Percentiles rank a stretch among this genome's conserved stretches.
phyloP scores from a whole-genome alignment of 1,139 yeast species.

The Geotrichum citri-aurantii region DNA sequence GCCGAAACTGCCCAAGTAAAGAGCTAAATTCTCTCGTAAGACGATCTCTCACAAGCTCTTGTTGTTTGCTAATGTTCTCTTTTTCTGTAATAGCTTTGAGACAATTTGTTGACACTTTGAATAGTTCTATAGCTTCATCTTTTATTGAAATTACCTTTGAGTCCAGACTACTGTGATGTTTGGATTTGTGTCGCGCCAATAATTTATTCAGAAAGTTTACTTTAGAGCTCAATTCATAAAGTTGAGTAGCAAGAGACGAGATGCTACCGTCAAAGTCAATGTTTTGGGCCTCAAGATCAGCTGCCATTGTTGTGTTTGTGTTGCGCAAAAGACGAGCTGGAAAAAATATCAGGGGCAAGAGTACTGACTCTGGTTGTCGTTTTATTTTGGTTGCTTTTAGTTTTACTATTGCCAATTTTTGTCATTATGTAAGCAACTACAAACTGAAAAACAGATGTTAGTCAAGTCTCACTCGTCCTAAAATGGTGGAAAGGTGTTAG shows the following conservation, averaged over 20 bases:
- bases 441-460: too few relatives aligned
- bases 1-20: conserved; percentile 39
- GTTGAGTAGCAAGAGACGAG: conserved; percentile 23
- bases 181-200: conserved; percentile 8
- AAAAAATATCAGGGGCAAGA: neutral
- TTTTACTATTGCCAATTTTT: too few relatives aligned
- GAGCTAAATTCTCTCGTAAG: conserved; percentile 41
- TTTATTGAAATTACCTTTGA: conserved; percentile 22
- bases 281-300: conserved; percentile 14
- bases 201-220: conserved; percentile 21
- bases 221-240: conserved; percentile 24
- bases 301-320: neutral
- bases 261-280: conserved; percentile 22
- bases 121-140: conserved; percentile 24
- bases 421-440: too few relatives aligned
- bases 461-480: too few relatives aligned
- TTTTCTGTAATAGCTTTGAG: conserved; percentile 25
- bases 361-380: neutral
- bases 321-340: neutral
- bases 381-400: too few relatives aligned
- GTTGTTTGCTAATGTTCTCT: conserved; percentile 20
- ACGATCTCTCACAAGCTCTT: conserved; percentile 39
- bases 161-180: conserved; percentile 17
- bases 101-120: conserved; percentile 22
- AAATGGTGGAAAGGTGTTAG: too few relatives aligned